Evolutionary conservation across 495 filamentous ascomycete species (phyloP), one percentile per base, ranked within the genome.

Genomic region (Jackrogersella minutella): DNA sequence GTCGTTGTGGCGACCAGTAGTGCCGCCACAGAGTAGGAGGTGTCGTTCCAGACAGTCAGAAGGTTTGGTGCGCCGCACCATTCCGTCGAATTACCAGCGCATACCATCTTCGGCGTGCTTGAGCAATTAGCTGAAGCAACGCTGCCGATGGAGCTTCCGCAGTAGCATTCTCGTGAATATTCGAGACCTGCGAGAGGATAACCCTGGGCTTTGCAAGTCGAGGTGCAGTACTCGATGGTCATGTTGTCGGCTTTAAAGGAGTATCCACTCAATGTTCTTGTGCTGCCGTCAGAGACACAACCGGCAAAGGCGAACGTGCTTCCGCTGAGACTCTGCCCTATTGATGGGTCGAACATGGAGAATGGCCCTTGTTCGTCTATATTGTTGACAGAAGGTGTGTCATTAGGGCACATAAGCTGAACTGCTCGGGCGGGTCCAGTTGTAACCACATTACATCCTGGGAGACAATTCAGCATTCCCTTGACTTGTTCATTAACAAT

Each of bases 361-460:
- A 61, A 24, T 2, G 54, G 43, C 1, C 47, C 66, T 3, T 37
- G 8, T 3, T 69, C 26, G 19, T 44, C 33, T 31, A 33, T 30
- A n/a, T 33, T 5, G 47, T 64, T 64, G 17, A 59, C 26, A 2
- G 66, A 30, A 3, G 66, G 66, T 16, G 31, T 24, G 9, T 59
- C 55, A 16, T 60, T 49, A 2, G 66, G 61, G 14, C 66, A 69
- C 9, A 36, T 26, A 0, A 62, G 71, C 26, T 28, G 51, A 9
- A 21, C 6, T 13, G 61, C 80, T 54, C 68, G n/a, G 0, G 28
- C 77, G 22, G 84, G 79, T 0, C 81, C 83, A 22, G 62, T 36
- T 6, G 75, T 75, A 19, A 85, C 64, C 0, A 84, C 69, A 64
- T 85, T 85, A 74, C 83, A 84, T 14, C 82, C 82, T 3, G 82